A percentile compares a stretch with the other conserved stretches of the same genome.
Conservation (phyloP, 768 basidiomycete genomes). For the Lepiota venenata region DNA sequence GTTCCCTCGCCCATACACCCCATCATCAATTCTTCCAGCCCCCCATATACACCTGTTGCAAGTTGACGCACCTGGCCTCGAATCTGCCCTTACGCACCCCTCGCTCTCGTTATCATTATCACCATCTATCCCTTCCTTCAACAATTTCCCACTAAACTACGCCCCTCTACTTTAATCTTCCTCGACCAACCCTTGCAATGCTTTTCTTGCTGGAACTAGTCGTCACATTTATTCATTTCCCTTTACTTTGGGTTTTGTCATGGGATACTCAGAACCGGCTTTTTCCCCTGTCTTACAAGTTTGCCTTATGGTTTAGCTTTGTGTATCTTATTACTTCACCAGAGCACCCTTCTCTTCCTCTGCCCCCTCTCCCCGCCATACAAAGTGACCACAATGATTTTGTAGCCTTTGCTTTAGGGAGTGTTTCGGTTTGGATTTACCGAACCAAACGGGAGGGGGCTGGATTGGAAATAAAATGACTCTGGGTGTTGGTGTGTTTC, state of each 20-base stretch:
- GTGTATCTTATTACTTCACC: conserved; percentile 7
- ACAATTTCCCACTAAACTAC: neutral
- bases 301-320: conserved; percentile 1
- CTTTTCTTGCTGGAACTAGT: conserved; percentile 2
- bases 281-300: neutral
- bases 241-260: neutral
- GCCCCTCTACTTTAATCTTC: neutral
- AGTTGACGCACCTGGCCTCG: too few species aligned
- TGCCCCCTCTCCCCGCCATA: neutral
- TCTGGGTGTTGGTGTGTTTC: too few species aligned
- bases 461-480: too few species aligned
- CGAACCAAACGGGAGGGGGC: too few species aligned
- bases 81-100: too few species aligned
- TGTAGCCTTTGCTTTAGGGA: neutral
- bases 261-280: neutral
- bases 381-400: neutral
- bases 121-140: too few species aligned
- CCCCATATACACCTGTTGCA: too few species aligned
- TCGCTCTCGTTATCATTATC: too few species aligned
- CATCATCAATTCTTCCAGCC: too few species aligned
- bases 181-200: neutral
- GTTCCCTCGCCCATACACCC: too few species aligned
- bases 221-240: neutral
- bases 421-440: too few species aligned
- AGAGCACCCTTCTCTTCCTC: neutral